Base-by-base conservation (phyloP, 768 basidiomycete species). In the Trametes meyenii region DNA sequence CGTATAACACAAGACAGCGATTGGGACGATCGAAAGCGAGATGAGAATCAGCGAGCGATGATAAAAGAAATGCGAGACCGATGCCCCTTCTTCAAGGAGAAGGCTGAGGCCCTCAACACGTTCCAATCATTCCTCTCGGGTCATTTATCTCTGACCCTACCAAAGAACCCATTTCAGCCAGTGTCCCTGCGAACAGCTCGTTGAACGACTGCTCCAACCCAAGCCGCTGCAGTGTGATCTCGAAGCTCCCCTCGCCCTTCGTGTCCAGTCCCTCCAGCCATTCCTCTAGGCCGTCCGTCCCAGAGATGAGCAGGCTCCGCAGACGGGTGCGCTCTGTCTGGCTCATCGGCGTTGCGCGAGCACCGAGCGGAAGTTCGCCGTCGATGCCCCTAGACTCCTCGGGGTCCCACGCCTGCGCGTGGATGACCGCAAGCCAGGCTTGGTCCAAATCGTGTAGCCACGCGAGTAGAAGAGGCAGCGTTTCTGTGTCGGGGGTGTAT, bases 301-400 rank as follows among this genome's bases (percentile, higher is more conserved):
- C 88, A 0, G 79, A 77, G 3, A 89, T 74, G 33, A 92, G 76
- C 50, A 92, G 67, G 65, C 90, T 91, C 42, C 83, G 76, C 24
- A 92, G 71, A n/a, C 90, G 78, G 13, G 88, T 86, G 35, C 84
- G 74, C 64, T 92, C 91, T 5, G 91, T 93, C 67, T 88, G 86
- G 58, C 77, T 89, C 48, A 85, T 71, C 2, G 83, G 81, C 4
- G 83, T 75, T 23, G 82, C 78, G 57, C 73, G 78, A 17, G 76
- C 67, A 50, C 35, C 69, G 59, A 38, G 14, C n/a, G 81, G 77
- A 3, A 83, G 55, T 5, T 76, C 64, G 35, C 82, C 70, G 56
- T 83, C 75, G n/a, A 74, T 66, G 19, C 75, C 83, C 5, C 70
- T 65, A 5, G 77, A 76, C 5, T 70, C 66, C 3, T 70, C 73